These are phyloP conservation scores for Tuber melanosporum DNA, from an alignment of 495 filamentous ascomycete genomes.

Conservation along the genomic window DNA sequence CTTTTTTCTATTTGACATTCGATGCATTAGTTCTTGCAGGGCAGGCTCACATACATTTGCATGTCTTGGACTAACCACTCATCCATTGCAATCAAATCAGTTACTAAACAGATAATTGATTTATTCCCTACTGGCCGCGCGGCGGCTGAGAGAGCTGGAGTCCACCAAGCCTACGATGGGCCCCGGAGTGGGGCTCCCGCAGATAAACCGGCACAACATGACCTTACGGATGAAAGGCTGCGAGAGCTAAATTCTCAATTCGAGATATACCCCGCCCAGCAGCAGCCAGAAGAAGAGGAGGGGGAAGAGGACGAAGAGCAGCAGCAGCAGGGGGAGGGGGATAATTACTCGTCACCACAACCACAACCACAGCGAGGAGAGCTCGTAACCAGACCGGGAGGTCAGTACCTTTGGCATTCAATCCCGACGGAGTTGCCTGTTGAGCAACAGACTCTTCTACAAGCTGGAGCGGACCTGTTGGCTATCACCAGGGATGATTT, in stretches of 20 bases:
- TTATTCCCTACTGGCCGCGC: constrained; percentile 46
- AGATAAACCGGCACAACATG: constrained; percentile 18
- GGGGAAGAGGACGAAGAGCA: constrained; percentile 31
- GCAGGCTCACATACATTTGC: not conserved
- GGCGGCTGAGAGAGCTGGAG: constrained; percentile 9
- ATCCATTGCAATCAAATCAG: constrained; percentile 14
- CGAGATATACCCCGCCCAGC: constrained; percentile 35
- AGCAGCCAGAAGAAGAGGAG: constrained; percentile 21
- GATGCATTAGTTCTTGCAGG: constrained; percentile 9
- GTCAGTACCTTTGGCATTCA: constrained; percentile 39
- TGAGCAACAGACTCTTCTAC: constrained; percentile 37
- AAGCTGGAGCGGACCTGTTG: constrained; percentile 42
- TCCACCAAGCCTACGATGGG: constrained; percentile 10
- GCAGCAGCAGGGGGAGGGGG: not conserved
- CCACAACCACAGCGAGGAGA: not conserved
- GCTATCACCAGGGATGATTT: constrained; percentile 45
- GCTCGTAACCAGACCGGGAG: constrained; percentile 30
- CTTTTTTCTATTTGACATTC: constrained; percentile 9
- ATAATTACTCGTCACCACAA: not conserved
- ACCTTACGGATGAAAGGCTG: constrained; percentile 16
- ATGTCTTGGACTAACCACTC: not conserved
- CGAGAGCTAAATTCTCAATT: constrained; percentile 41
- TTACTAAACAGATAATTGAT: constrained; percentile 45
- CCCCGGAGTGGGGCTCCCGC: constrained; percentile 10
- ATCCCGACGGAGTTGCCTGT: constrained; percentile 20